Evolutionary conservation across 768 basidiomycete genomes (phyloP).

Genomic region (Pulveroboletus sp.): DNA sequence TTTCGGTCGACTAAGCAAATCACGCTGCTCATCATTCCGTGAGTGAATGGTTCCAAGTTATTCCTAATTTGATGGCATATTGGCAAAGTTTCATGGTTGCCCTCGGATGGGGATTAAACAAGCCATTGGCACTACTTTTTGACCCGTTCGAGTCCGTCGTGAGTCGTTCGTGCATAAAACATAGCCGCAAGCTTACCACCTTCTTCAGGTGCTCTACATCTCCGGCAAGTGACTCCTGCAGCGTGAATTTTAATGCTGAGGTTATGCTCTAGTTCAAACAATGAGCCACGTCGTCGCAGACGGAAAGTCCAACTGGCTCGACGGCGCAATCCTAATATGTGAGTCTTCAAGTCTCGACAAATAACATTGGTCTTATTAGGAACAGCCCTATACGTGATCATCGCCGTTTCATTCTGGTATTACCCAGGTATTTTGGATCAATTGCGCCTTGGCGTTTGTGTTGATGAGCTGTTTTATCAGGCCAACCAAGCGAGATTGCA

Average conservation of each 20-base stretch:
- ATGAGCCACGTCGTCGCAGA: conserved; percentile 82
- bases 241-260: conserved; percentile 20
- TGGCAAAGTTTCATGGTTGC: conserved; percentile 62
- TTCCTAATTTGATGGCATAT: not conserved
- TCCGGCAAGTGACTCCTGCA: conserved; percentile 37
- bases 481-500: conserved; percentile 22
- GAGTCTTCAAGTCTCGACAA: conserved; percentile 20
- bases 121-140: conserved; percentile 78
- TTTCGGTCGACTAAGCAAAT: conserved; percentile 55
- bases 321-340: conserved; percentile 74
- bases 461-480: conserved; percentile 12
- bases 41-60: conserved; percentile 22
- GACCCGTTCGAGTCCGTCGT: conserved; percentile 87
- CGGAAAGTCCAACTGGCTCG: conserved; percentile 83
- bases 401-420: conserved; percentile 70
- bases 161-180: conserved; percentile 12
- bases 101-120: conserved; percentile 79
- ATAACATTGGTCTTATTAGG: not conserved
- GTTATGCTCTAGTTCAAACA: conserved; percentile 57
- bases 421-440: conserved; percentile 33
- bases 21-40: conserved; percentile 84
- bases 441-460: not conserved
- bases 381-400: conserved; percentile 66
- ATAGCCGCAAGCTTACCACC: conserved; percentile 7
- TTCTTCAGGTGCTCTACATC: conserved; percentile 34